Base-by-base conservation (phyloP, 2,329 filamentous ascomycete species). In the Albifimbria verrucaria region DNA sequence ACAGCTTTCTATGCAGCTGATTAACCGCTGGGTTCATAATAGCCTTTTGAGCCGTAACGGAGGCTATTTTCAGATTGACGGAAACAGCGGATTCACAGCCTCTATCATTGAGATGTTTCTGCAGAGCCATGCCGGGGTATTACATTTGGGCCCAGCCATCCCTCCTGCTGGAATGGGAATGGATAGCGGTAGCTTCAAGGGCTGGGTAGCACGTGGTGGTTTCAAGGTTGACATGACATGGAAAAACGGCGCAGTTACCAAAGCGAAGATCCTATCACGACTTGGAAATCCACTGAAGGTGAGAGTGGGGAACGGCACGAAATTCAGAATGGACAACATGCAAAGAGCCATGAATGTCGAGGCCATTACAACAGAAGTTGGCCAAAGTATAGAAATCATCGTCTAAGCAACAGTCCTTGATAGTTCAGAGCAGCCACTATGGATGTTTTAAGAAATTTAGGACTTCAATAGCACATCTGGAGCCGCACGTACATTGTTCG, bases 71-170 rank as follows among this genome's bases (percentile, higher is more conserved):
- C 55, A 58, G 43, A 45, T 52, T 23, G 56, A 79, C 54, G 77
- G 75, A 6, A 79, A 79, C 52, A 75, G 76, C 53, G 77, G 76
- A 3, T 70, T 71, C 9, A 68, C 70, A 4, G 68, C 72, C 3
- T 73, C 71, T 7, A 71, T 78, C n/a, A 59, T 71, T 7, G 76
- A 78, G 59, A 71, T 70, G 62, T 56, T 77, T 26, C 52, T 78
- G 4, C 75, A 78, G 55, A 67, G 64, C 24, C 66, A 69, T 41
- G 48, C 42, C 20, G 54, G 51, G 2, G 56, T 61, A 1, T 57
- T 67, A 21, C 63, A 64, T 43, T 52, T 59, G 21, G 49, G 59
- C 15, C 62, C 62, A 43, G 64, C 64, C 1, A 54, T 64, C 25
- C 62, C 62, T 11, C 22, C 42, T 4, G 18, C 42, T 21, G 50